A percentile compares a stretch with the other conserved stretches of the same genome.
Evolutionary conservation across 2,329 filamentous ascomycete species (phyloP).

Genomic region (Colletotrichum shisoi): DNA sequence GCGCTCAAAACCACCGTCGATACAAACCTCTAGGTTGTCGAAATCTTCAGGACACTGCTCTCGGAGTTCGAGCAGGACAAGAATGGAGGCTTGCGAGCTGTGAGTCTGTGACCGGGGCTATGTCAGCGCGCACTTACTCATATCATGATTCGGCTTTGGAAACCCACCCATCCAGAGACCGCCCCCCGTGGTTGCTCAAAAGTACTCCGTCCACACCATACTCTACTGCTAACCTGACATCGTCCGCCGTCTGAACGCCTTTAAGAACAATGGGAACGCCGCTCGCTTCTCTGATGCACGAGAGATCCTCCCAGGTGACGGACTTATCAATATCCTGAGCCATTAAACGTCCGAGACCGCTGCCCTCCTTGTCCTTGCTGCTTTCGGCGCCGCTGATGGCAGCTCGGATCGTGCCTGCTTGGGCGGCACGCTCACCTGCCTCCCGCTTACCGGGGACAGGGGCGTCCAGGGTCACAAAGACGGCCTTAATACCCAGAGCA

Average conservation of each 20-base stretch:
- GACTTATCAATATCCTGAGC: slow-evolving; percentile 64
- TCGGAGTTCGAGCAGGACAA: slow-evolving; percentile 55
- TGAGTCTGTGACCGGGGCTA: slow-evolving; percentile 51
- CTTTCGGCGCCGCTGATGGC: slow-evolving; percentile 55
- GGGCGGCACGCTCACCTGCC: slow-evolving; percentile 55
- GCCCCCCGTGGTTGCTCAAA: slow-evolving; percentile 74
- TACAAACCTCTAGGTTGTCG: slow-evolving; percentile 58
- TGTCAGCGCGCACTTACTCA: slow-evolving; percentile 58
- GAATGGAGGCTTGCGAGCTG: slow-evolving; percentile 47
- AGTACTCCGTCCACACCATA: slow-evolving; percentile 72
- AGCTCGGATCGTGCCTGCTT: slow-evolving; percentile 52
- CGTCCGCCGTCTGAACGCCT: slow-evolving; percentile 70
- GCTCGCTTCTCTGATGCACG: slow-evolving; percentile 63
- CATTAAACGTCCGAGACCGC: slow-evolving; percentile 55
- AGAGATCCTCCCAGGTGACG: slow-evolving; percentile 69
- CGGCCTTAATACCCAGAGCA: slow-evolving; percentile 56
- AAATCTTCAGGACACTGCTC: slow-evolving; percentile 48
- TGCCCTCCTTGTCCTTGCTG: slow-evolving; percentile 61
- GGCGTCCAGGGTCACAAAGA: slow-evolving; percentile 67
- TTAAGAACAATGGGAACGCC: slow-evolving; percentile 70
- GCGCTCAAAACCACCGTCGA: slow-evolving; percentile 71
- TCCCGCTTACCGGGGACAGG: slow-evolving; percentile 65
- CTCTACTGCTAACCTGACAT: slow-evolving; percentile 68
- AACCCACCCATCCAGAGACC: slow-evolving; percentile 56
- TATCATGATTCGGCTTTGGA: slow-evolving; percentile 52